Evolutionary conservation across 2,329 filamentous ascomycete genomes (phyloP), one percentile per base, ranked within the genome.

Genomic region (Cytospora leucostoma): DNA sequence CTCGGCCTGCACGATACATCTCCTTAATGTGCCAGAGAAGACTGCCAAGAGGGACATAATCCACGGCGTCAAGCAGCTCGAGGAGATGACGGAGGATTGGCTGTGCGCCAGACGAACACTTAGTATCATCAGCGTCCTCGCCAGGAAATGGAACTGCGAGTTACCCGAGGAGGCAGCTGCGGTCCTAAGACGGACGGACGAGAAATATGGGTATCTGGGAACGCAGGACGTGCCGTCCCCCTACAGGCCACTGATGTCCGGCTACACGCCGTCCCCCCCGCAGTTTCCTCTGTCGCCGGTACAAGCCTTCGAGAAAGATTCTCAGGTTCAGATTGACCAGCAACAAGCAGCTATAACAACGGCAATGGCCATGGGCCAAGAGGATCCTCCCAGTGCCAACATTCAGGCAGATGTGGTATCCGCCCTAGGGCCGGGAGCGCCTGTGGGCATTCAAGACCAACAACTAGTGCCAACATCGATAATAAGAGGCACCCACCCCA

Each of bases 51-150:
- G 94, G 69, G 94, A 98, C 74, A 91, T 99, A 50, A 89, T 91
- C 5, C 93, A 97, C 70, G 93, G 94, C 1, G 84, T 97, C 51
- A 94, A 92, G 71, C 92, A 97, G 67, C 84, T 98, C 1, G 94
- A 98, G 74, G 94, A 98, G 72, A 97, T 99, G 70, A 92, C 92
- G 0, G 93, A 97, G 74, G 90, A 93, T 70, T 99, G 95, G 95
- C 85, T 93, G 0, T 95, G 93, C 70, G 94, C 93, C 11, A 84
- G 93, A 59, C 85, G 94, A 13, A 94, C 93, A 0, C 81, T 98
- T 7, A 87, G 88, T 65, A 96, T 98, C 55, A 81, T 99, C 51
- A 93, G 90, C 68, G 87, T 96, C 4, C 85, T 96, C 13, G 89
- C 90, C 0, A 85, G 88, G n/a, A 95, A 95, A 71, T 98, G 95